A percentile compares a stretch with the other conserved stretches of the same genome.
phyloP scores from a whole-genome alignment of 345 rosid species.

The Eutrema japonicum region DNA sequence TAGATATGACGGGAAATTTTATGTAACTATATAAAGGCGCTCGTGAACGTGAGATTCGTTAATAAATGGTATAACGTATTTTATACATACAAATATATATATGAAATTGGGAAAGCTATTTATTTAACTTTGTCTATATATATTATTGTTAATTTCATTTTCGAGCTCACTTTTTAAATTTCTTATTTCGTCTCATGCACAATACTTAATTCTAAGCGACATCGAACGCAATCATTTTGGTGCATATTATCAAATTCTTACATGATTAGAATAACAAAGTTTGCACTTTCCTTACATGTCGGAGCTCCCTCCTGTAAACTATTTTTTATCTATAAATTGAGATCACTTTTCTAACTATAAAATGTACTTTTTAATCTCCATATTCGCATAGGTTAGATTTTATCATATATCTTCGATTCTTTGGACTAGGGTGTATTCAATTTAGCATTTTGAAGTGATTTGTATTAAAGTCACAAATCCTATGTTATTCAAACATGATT shows the following conservation, averaged over 20 bases:
- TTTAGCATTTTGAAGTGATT: no score
- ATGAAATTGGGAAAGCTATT: constrained; percentile 29
- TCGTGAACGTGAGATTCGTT: constrained; percentile 34
- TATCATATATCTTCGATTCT: neutral
- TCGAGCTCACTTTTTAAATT: constrained; percentile 22
- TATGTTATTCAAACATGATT: no score
- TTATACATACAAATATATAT: neutral
- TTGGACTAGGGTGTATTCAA: no score
- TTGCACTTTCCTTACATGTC: constrained; percentile 41
- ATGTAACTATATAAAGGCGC: constrained; percentile 17
- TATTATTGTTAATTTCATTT: constrained; percentile 13
- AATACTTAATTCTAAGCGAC: constrained; percentile 29
- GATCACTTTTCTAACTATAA: constrained; percentile 23
- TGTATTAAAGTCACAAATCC: no score
- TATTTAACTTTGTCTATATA: constrained; percentile 11
- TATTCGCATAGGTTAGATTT: constrained; percentile 4
- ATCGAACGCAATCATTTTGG: constrained; percentile 42
- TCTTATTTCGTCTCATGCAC: constrained; percentile 21
- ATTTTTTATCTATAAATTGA: constrained; percentile 10
- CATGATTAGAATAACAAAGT: constrained; percentile 37
- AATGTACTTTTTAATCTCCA: constrained; percentile 13
- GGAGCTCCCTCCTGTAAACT: constrained; percentile 33
- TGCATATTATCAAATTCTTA: constrained; percentile 33
- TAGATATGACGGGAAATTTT: neutral
- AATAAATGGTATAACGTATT: neutral